Evolutionary conservation across 305 asterid species (phyloP), one percentile per base, ranked within the genome.

Genomic region (Solanum aculeatissimum): DNA sequence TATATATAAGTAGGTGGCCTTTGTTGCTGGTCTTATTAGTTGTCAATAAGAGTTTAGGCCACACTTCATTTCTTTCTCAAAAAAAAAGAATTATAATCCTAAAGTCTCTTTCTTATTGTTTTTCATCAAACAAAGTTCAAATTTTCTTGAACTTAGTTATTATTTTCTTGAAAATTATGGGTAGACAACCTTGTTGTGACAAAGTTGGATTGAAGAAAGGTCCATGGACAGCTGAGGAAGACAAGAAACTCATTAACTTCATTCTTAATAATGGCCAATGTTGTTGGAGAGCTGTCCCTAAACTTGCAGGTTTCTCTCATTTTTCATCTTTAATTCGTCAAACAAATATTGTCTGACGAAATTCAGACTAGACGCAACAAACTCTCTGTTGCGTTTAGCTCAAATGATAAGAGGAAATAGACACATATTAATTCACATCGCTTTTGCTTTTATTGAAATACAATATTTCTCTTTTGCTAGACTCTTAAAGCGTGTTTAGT

Each of bases 151-250:
- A 51, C 65, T 77, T 49, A 38, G 25, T 51, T 77, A 0, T 9
- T 27, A 27, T 49, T 47, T 47, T 75, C 18, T 55, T 85, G 72
- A 68, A 77, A 55, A 82, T 82, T 11, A 91, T 91, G 94, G 94
- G 94, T 13, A 90, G 94, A 49, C 88, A 86, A 79, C 94, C 94
- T 13, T 91, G 94, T 84, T 91, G 94, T 83, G 94, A 91, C 8
- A 91, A 89, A 87, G 89, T 89, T 19, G 94, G 94, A 42, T 71
- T 91, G 9, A 91, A 91, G 91, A 91, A 87, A 86, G 94, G 94
- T 14, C 88, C 94, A 85, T 91, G 94, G 94, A 90, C 92, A 32
- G 83, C 90, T 77, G 94, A 91, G 4, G 94, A 91, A 83, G 94
- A 91, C 83, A 86, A 86, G 83, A 91, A 90, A 19, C 91, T 91